Evolutionary conservation across 495 filamentous ascomycete species (phyloP).

Genomic region (Pyronema domesticum): DNA sequence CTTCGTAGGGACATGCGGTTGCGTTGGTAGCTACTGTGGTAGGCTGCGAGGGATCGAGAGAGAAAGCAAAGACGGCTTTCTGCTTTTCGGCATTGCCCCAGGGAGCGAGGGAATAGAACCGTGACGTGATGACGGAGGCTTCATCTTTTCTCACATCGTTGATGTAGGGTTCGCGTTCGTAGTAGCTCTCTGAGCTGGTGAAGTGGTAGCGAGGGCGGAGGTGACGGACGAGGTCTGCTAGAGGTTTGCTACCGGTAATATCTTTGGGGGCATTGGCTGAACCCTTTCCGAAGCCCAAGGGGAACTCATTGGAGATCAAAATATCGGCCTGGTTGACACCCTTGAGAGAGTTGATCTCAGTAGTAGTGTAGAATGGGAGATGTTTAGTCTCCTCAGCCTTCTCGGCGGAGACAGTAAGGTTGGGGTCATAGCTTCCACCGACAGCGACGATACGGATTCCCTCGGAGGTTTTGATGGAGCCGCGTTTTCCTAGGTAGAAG

Average conservation of each 20-base stretch:
- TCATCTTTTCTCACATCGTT: slow-evolving; percentile 11
- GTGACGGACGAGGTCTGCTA: slow-evolving; percentile 55
- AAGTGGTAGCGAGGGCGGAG: slow-evolving; percentile 84
- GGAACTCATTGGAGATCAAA: slow-evolving; percentile 73
- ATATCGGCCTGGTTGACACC: slow-evolving; percentile 67
- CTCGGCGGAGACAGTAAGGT: slow-evolving; percentile 33
- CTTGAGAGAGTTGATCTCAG: slow-evolving; percentile 55
- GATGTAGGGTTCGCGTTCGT: slow-evolving; percentile 74
- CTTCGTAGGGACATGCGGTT: slow-evolving; percentile 13
- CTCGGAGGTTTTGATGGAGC: slow-evolving; percentile 70
- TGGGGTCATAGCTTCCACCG: slow-evolving; percentile 47
- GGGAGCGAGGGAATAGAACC: slow-evolving; percentile 73
- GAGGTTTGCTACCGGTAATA: slow-evolving; percentile 29
- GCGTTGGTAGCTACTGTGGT: slow-evolving; percentile 34
- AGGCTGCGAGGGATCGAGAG: slow-evolving; percentile 44
- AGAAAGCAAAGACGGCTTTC: slow-evolving; percentile 85
- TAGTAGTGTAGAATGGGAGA: slow-evolving; percentile 49
- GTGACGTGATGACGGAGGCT: slow-evolving; percentile 36
- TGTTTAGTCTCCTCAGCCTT: slow-evolving; percentile 34
- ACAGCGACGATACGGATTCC: slow-evolving; percentile 69
- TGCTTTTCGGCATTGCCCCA: slow-evolving; percentile 54
- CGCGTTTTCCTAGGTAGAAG: slow-evolving; percentile 70
- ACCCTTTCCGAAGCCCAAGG: slow-evolving; percentile 41
- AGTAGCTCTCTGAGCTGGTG: slow-evolving; percentile 52
- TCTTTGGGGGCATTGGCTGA: slow-evolving; percentile 15